Evolutionary conservation across 352 stramenopile genomes (phyloP).

Genomic region (Phytophthora europaea): DNA sequence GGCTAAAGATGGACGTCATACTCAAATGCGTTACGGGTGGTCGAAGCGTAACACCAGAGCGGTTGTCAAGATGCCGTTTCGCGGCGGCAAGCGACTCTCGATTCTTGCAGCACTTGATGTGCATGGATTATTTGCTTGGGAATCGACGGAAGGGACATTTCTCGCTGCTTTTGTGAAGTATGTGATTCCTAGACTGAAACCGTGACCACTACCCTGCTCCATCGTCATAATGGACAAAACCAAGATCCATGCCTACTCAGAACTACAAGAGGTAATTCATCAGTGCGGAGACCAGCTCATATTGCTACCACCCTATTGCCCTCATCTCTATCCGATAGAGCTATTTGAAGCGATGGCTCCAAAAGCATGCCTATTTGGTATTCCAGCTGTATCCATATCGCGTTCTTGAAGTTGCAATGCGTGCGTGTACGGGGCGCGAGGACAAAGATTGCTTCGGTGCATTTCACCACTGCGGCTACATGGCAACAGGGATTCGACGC

Average conservation of each 20-base stretch:
- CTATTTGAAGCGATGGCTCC: neutral
- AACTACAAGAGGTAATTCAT: neutral
- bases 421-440: conserved; percentile 7
- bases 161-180: neutral
- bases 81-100: neutral
- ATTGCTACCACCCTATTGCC: neutral
- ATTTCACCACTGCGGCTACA: conserved; percentile 18
- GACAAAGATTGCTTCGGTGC: conserved; percentile 10
- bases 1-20: neutral
- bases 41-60: neutral
- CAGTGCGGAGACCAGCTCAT: neutral
- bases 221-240: neutral
- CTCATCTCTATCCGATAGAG: neutral
- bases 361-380: neutral
- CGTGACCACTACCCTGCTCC: neutral
- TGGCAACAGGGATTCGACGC: conserved; percentile 6
- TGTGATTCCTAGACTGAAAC: neutral
- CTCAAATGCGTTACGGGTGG: neutral
- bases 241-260: neutral
- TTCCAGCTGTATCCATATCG: conserved; percentile 8
- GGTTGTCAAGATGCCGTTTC: neutral
- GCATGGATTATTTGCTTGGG: neutral
- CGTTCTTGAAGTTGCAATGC: conserved; percentile 10
- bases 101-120: neutral
- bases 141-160: neutral